phyloP scores from a whole-genome alignment of 2,329 filamentous ascomycete species.

The Domatiomyces catenatus region DNA sequence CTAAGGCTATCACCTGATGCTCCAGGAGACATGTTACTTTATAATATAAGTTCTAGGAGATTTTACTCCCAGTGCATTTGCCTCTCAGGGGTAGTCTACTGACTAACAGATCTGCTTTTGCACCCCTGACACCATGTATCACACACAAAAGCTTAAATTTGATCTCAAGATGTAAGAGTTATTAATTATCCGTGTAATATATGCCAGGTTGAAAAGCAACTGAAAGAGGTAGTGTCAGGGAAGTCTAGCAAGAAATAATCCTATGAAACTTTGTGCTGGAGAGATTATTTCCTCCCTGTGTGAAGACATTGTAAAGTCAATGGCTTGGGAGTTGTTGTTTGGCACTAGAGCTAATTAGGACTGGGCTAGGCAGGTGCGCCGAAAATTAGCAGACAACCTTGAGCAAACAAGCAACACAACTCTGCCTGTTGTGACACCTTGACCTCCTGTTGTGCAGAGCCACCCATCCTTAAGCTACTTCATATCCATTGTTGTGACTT shows the following conservation, averaged over 20 bases:
- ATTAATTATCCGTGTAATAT: too few relatives aligned
- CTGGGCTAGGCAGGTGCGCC: neutral
- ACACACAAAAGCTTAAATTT: too few relatives aligned
- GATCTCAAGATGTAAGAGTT: too few relatives aligned
- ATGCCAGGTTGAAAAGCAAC: too few relatives aligned
- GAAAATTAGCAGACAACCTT: neutral
- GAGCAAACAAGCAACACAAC: neutral
- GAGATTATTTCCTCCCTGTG: constrained; percentile 45
- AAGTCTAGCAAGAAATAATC: too few relatives aligned
- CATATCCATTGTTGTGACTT: neutral
- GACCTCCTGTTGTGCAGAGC: neutral
- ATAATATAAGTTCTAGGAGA: constrained; percentile 20
- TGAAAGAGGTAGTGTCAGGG: too few relatives aligned
- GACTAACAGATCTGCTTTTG: too few relatives aligned
- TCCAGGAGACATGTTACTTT: constrained; percentile 46
- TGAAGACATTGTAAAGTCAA: too few relatives aligned
- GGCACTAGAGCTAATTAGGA: neutral
- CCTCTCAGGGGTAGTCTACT: too few relatives aligned
- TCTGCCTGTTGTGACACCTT: neutral
- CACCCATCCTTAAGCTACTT: neutral
- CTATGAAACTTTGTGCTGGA: too few relatives aligned
- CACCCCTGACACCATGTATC: too few relatives aligned
- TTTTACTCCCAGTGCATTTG: neutral
- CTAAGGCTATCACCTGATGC: constrained; percentile 34
- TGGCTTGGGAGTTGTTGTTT: neutral